A percentile compares a stretch with the other conserved stretches of the same genome.
These are phyloP conservation scores for Mortierella sp. DNA, from an alignment of 371 early-diverging fungal species.

Conservation along the genomic window DNA sequence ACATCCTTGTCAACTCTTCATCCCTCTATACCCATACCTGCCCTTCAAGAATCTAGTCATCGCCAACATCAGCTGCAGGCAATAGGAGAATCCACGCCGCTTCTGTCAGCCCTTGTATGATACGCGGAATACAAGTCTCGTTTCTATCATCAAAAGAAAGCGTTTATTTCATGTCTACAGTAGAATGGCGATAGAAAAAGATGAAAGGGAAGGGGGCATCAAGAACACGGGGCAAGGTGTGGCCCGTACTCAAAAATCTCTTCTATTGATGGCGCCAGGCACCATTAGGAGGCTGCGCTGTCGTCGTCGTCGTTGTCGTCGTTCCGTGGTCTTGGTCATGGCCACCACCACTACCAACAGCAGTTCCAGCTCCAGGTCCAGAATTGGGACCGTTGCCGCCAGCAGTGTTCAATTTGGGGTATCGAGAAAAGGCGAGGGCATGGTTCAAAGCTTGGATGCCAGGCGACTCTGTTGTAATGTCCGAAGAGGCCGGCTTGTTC, in stretches of 20 bases:
- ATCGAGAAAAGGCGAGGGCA: constrained; percentile 17
- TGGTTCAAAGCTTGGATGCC: constrained; percentile 31
- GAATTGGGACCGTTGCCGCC: neutral
- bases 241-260: neutral
- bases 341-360: neutral
- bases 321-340: neutral
- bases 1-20: neutral
- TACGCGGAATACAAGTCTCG: neutral
- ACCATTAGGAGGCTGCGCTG: neutral
- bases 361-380: neutral
- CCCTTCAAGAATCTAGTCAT: neutral
- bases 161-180: neutral
- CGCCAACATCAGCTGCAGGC: neutral
- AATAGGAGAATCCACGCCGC: constrained; percentile 3
- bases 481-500: neutral
- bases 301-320: neutral
- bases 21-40: neutral
- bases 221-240: neutral
- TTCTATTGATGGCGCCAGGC: neutral
- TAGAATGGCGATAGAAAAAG: too few species aligned
- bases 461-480: neutral
- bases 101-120: neutral
- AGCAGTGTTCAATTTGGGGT: constrained; percentile 23
- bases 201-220: neutral
- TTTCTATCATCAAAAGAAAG: neutral